Evolutionary conservation across 78 protist species (phyloP).

Genomic region (Planoprotostelium fungivorum): DNA sequence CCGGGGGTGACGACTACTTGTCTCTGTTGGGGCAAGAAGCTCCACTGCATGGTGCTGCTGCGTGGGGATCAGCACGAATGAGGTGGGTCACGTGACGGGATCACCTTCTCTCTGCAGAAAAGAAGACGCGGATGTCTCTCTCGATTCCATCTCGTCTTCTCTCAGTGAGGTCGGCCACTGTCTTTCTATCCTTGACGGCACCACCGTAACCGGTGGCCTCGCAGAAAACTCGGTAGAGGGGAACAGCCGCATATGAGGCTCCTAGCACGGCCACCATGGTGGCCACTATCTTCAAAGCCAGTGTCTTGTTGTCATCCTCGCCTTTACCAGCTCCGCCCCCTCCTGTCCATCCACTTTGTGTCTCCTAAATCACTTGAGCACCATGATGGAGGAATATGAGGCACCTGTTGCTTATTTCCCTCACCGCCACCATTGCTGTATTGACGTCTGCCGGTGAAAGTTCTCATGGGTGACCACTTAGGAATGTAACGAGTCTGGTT

Average conservation of each 20-base stretch:
- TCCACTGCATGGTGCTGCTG: constrained; percentile 3
- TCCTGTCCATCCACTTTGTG: too few relatives aligned
- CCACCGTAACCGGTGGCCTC: constrained; percentile 83
- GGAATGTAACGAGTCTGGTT: too few relatives aligned
- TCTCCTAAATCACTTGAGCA: too few relatives aligned
- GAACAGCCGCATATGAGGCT: constrained; percentile 78
- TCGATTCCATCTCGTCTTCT: constrained; percentile 39
- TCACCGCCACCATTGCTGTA: too few relatives aligned
- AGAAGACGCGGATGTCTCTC: neutral
- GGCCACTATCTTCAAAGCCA: constrained; percentile 30
- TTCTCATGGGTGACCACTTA: too few relatives aligned
- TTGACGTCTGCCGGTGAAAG: too few relatives aligned
- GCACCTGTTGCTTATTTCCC: too few relatives aligned
- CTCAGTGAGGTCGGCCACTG: neutral
- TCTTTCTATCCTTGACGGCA: constrained; percentile 33
- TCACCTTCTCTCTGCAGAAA: neutral
- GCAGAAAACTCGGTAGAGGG: constrained; percentile 85
- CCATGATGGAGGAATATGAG: too few relatives aligned
- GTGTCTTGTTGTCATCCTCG: constrained; percentile 39
- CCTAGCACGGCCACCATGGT: constrained; percentile 38
- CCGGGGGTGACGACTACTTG: constrained; percentile 39
- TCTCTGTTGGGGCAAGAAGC: neutral
- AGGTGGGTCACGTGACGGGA: neutral
- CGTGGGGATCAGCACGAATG: neutral
- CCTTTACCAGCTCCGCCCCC: too few relatives aligned